Evolutionary conservation across 2,329 filamentous ascomycete species (phyloP).

Genomic region (Hymenoscyphus scutula): DNA sequence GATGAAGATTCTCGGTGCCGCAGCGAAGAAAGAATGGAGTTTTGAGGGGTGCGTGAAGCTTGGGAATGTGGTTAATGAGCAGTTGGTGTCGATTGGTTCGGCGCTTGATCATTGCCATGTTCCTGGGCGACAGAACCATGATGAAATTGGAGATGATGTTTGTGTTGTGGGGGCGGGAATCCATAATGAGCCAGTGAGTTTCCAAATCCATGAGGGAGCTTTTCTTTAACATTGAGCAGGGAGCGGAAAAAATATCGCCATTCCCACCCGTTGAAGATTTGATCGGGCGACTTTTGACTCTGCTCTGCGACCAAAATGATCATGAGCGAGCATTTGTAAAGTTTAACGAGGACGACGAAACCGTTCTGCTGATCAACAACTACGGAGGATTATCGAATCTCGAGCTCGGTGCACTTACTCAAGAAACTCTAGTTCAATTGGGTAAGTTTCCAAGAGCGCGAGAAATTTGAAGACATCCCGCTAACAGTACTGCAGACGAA

Average conservation of each 20-base stretch:
- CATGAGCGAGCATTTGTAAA: conserved; percentile 48
- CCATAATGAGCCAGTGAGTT: conserved; percentile 60
- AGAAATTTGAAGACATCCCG: neutral
- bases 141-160: conserved; percentile 47
- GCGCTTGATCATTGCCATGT: conserved; percentile 53
- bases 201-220: neutral
- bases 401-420: conserved; percentile 52
- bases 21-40: conserved; percentile 24
- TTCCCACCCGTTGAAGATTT: conserved; percentile 49
- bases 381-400: conserved; percentile 58
- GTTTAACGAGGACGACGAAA: conserved; percentile 46
- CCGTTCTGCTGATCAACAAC: conserved; percentile 55
- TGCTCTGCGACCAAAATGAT: conserved; percentile 47
- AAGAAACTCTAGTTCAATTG: conserved; percentile 42
- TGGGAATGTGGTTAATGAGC: conserved; percentile 30
- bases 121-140: conserved; percentile 49
- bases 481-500: conserved; percentile 30
- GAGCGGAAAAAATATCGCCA: conserved; percentile 46
- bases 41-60: conserved; percentile 31
- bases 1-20: conserved; percentile 39
- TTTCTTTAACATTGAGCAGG: conserved; percentile 23
- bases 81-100: conserved; percentile 48
- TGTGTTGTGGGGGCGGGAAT: conserved; percentile 65
- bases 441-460: conserved; percentile 10
- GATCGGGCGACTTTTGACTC: conserved; percentile 45